A percentile compares a stretch with the other conserved stretches of the same genome.
Conservation (phyloP, 169 alveolate genomes). For the Besnoitia besnoiti region DNA sequence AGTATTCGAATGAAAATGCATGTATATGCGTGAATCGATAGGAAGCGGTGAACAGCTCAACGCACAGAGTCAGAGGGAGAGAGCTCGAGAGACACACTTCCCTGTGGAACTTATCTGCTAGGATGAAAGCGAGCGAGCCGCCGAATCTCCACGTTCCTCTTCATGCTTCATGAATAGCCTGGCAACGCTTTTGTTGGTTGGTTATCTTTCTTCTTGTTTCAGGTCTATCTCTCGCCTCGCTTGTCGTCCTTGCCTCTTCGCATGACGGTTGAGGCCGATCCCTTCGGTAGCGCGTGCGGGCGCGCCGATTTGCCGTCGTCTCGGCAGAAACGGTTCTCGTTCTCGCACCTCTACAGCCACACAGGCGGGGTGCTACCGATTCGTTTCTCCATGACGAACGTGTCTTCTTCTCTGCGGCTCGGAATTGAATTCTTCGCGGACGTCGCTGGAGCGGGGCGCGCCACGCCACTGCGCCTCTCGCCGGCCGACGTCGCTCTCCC, state of each 20-base stretch:
- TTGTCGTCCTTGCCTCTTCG: neutral
- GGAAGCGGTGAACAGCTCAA: too few relatives aligned
- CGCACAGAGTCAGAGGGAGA: too few relatives aligned
- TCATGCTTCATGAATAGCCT: too few relatives aligned
- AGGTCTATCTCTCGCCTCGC: neutral
- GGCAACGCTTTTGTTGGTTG: neutral
- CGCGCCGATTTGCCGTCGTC: neutral
- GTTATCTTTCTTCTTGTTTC: neutral
- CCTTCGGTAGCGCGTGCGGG: neutral
- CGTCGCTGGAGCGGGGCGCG: neutral
- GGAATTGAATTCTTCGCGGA: neutral
- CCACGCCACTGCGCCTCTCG: neutral
- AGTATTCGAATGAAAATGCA: too few relatives aligned
- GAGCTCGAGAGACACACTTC: too few relatives aligned
- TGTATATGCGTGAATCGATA: too few relatives aligned
- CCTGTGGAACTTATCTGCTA: too few relatives aligned
- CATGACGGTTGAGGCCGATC: neutral
- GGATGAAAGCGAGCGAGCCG: too few relatives aligned
- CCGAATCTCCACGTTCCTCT: too few relatives aligned
- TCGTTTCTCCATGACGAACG: neutral
- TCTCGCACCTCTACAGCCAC: neutral
- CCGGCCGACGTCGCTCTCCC: neutral
- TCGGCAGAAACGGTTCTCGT: neutral
- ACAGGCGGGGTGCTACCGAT: neutral
- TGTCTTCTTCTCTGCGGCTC: neutral